Base-by-base conservation (phyloP, 768 basidiomycete species). In the Lactarius hatsudake region DNA sequence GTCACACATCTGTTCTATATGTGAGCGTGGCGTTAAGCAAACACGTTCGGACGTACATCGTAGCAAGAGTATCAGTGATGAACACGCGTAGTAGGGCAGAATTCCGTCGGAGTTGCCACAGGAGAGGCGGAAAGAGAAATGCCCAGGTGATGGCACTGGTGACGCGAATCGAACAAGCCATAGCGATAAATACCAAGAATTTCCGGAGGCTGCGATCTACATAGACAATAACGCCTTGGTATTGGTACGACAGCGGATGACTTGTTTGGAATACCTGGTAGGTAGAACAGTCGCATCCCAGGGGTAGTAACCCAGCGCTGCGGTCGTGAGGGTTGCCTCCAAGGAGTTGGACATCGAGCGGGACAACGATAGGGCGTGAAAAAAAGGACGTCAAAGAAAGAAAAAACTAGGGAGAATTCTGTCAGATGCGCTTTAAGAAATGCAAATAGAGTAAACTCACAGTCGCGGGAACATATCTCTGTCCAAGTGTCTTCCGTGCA, bases 341-440 rank as follows among this genome's bases (percentile, higher is more conserved):
- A 96, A 78, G 15, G 94, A 96, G 74, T 98, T 99, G 36, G 94
- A 96, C 61, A 98, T 79, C 0, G 95, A 92, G 42, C 97, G 85
- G 4, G 95, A 90, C 30, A 97, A 80, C 1, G 92, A 84, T 61
- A 96, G 81, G 0, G 85, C 86, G 76, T 98, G 86, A 79, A 98
- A 98, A 98, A 74, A 96, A 86, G 5, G 93, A 96, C 1, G 89
- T 86, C 60, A 96, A 74, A 32, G 94, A 93, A 43, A 98, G 75
- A 66, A 94, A 81, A 43, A 89, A 77, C 95, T 98, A 69, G 20
- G 26, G 26, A 53, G 53, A 34, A 40, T 38, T 34, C 55, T 4
- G 55, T 69, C 30, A 65, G 32, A 32, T 7, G 15, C 28, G 23
- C 34, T 38, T 42, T 38, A 59, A n/a, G 4, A 53, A 58, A 4